Evolutionary conservation across 805 yeast genomes (phyloP), one percentile per base, ranked within the genome.

Genomic region (Candida coquimbonensis): DNA sequence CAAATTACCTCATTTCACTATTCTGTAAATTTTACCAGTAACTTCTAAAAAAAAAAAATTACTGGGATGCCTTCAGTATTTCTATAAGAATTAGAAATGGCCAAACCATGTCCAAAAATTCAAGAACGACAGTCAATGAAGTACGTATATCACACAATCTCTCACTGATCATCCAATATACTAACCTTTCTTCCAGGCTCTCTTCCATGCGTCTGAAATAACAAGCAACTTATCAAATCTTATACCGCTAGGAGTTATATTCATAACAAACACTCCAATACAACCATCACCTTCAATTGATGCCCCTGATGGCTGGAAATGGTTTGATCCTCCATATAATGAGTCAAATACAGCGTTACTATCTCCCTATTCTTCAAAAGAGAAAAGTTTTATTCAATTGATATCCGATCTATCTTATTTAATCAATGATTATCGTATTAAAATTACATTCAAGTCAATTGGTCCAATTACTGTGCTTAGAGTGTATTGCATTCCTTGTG

Each of bases 321-420:
- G 85, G 86, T 61, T 78, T 14, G 80, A 78, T 49, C 64, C 75
- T 9, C 75, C 75, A 16, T 65, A 54, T 48, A 57, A 68, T 5
- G 43, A 49, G 7, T 33, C 48, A 2, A 34, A 38, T 14, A 9
- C 24, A 5, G 40, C 38, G 2, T 49, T 40, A 21, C 38, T 40
- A 19, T 53, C 50, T 37, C 43, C 45, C 45, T 7, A 17, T 29
- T 11, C 32, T 37, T 48, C n/a, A 44, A 42, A 39, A 32, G 43
- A 16, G 33, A 49, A 19, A 47, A 60, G 53, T 50, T 56, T 41
- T 35, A 44, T 55, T 7, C 54, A 53, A 1, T 26, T 70, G 0
- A 39, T 76, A 6, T 39, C 48, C 4, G 74, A 73, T 40, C 50
- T 80, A 25, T 60, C 65, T 5, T 75, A 74, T 46, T 65, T 82